A percentile compares a stretch with the other conserved stretches of the same genome.
Conservation (phyloP, 2,329 filamentous ascomycete species). For the Cytospora chrysosperma region DNA sequence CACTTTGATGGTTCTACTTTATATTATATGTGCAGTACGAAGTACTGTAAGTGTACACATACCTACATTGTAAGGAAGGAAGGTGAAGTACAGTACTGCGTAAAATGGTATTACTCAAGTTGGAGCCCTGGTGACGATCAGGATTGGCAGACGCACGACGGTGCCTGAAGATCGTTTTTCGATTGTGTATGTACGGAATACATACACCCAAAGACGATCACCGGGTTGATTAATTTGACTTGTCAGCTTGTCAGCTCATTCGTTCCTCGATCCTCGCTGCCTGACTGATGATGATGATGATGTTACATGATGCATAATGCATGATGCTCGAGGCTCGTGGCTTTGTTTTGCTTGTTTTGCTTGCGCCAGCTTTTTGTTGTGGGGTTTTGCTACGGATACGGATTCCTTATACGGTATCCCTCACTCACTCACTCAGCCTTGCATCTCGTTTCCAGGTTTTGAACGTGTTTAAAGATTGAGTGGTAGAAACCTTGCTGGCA, state of each 20-base stretch:
- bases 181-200: no score
- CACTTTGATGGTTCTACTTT: not conserved
- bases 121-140: constrained; percentile 12
- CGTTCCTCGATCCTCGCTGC: no score
- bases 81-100: not conserved
- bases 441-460: not conserved
- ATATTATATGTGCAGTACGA: no score
- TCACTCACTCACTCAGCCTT: not conserved
- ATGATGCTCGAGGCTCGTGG: not conserved
- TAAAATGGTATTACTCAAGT: no score
- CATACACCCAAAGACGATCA: not conserved
- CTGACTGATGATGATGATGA: no score
- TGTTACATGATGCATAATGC: not conserved
- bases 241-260: no score
- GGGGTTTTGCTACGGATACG: no score
- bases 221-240: no score
- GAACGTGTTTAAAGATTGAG: not conserved
- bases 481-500: no score
- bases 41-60: no score
- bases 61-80: no score
- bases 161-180: not conserved
- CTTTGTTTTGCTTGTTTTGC: not conserved
- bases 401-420: not conserved
- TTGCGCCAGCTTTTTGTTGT: not conserved
- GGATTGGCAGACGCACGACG: not conserved